These are phyloP conservation scores for Quercus bicolor DNA, from an alignment of 306 rosid genomes.

Conservation along the genomic window DNA sequence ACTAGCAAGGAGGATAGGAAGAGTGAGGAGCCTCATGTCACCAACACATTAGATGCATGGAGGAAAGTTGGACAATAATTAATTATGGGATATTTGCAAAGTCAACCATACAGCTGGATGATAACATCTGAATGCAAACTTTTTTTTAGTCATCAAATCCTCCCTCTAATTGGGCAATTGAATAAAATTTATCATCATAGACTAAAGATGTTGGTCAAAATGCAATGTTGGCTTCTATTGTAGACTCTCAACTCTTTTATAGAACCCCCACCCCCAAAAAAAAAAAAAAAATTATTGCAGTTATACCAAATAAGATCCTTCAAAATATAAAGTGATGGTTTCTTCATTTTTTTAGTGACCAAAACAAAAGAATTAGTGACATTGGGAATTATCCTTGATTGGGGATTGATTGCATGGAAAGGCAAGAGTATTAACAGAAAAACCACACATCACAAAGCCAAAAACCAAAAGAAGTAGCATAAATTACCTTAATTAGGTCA, in stretches of 20 bases:
- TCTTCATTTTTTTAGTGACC: not conserved
- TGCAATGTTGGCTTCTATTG: not conserved
- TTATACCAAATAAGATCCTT: not conserved
- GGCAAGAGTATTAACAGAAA: not conserved
- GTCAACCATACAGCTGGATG: slow-evolving; percentile 1
- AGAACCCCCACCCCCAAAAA: not conserved
- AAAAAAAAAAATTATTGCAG: not conserved
- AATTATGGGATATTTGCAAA: not conserved
- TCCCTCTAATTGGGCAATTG: slow-evolving; percentile 1
- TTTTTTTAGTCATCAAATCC: not conserved
- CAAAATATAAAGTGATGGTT: not conserved
- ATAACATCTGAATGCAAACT: slow-evolving; percentile 4
- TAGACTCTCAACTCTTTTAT: not conserved
- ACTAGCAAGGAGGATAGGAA: not conserved
- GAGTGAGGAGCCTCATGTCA: slow-evolving; percentile 1
- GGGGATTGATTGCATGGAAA: not conserved
- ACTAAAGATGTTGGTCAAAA: not conserved
- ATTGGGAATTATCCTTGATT: not conserved
- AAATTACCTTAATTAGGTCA: slow-evolving; percentile 70
- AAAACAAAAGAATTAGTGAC: slow-evolving; percentile 4
- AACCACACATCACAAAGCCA: slow-evolving; percentile 10
- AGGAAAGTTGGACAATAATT: not conserved
- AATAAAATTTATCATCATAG: not conserved
- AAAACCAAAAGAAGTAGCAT: slow-evolving; percentile 8
- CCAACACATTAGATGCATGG: not conserved